Evolutionary conservation across 768 basidiomycete species (phyloP).

Genomic region (Lentinula guzmanii): DNA sequence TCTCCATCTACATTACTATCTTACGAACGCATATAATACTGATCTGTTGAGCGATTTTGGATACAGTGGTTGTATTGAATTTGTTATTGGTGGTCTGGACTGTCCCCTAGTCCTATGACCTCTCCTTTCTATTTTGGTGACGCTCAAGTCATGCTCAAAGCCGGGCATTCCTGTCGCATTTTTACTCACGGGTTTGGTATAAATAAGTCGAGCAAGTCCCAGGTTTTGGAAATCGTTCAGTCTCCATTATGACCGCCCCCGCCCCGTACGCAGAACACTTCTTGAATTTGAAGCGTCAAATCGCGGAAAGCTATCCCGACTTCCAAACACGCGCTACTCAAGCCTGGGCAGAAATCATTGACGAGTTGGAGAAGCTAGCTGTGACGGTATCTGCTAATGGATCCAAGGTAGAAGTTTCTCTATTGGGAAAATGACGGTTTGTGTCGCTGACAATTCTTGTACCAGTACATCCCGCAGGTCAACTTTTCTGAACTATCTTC

Average conservation of each 20-base stretch:
- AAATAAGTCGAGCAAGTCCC: background rate
- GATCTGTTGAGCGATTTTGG: background rate
- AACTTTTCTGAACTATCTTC: constrained; percentile 46
- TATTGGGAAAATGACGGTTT: background rate
- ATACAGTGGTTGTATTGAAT: background rate
- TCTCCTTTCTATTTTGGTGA: background rate
- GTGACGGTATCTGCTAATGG: constrained; percentile 40
- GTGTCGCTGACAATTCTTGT: background rate
- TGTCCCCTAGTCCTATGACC: background rate
- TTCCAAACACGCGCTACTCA: constrained; percentile 42
- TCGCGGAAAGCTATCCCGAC: constrained; percentile 45
- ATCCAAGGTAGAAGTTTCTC: constrained; percentile 31
- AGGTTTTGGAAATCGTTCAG: too few relatives aligned
- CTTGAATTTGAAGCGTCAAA: constrained; percentile 50
- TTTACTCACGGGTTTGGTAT: background rate
- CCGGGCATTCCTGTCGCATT: too few relatives aligned
- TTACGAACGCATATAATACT: background rate
- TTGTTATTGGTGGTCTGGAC: too few relatives aligned
- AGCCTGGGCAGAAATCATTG: constrained; percentile 57
- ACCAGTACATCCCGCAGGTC: constrained; percentile 58
- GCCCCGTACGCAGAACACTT: constrained; percentile 21
- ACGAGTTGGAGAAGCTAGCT: constrained; percentile 40
- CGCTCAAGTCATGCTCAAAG: too few relatives aligned
- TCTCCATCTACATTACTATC: background rate
- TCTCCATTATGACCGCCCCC: background rate